A percentile compares a stretch with the other conserved stretches of the same genome.
Evolutionary conservation across 2,329 filamentous ascomycete species (phyloP).

Genomic region (Gliomastix tumulicola): DNA sequence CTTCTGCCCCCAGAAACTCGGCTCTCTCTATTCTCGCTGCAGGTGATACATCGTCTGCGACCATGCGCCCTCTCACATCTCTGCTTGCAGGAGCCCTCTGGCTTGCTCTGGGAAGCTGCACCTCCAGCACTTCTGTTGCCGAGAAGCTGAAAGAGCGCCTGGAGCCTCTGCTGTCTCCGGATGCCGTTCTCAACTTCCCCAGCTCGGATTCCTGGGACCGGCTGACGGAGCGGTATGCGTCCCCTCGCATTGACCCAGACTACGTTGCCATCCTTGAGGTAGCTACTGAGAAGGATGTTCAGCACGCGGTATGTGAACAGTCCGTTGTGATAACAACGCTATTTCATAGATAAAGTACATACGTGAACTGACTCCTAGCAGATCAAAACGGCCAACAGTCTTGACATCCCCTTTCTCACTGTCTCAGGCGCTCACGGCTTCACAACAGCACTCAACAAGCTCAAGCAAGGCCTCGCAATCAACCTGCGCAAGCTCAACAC

Average conservation of each 20-base stretch:
- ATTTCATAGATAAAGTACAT: too few relatives aligned
- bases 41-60: too few relatives aligned
- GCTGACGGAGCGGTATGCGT: neutral
- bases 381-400: too few relatives aligned
- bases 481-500: conserved; percentile 9
- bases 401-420: conserved; percentile 6
- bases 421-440: conserved; percentile 7
- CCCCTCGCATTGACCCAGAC: conserved; percentile 1
- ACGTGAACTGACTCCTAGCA: too few relatives aligned
- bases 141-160: neutral
- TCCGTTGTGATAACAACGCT: too few relatives aligned
- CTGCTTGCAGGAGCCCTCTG: too few relatives aligned
- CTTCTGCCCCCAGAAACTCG: too few relatives aligned
- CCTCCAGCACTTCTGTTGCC: too few relatives aligned
- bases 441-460: conserved; percentile 1
- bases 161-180: neutral
- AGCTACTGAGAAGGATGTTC: conserved; percentile 4
- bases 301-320: conserved; percentile 2
- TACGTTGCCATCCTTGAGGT: conserved; percentile 2
- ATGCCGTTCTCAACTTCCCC: neutral
- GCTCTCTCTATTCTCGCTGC: too few relatives aligned
- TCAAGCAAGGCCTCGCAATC: conserved; percentile 5
- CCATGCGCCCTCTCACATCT: too few relatives aligned
- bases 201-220: neutral
- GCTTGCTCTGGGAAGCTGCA: too few relatives aligned